A percentile compares a stretch with the other conserved stretches of the same genome.
Conservation (phyloP, 2,329 filamentous ascomycete species). For the Penicillium nordicum region DNA sequence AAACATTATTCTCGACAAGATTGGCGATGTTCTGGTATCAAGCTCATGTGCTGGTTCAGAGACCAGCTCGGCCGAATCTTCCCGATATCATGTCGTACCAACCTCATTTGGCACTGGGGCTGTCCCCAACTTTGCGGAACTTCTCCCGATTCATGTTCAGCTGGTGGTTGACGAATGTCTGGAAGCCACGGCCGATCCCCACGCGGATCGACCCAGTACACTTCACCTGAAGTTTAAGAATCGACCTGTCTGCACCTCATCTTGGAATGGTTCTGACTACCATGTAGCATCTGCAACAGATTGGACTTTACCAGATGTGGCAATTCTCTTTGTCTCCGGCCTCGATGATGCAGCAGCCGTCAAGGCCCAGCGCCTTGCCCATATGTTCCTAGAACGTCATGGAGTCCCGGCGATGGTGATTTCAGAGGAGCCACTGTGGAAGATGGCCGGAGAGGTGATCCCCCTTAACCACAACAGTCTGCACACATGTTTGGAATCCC, state of each 20-base stretch:
- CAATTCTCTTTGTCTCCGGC: slow-evolving; percentile 44
- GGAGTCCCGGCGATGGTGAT: slow-evolving; percentile 45
- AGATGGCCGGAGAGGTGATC: slow-evolving; percentile 31
- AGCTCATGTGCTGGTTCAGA: slow-evolving; percentile 34
- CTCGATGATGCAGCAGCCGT: slow-evolving; percentile 28
- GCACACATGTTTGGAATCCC: slow-evolving; percentile 45
- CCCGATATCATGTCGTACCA: slow-evolving; percentile 48
- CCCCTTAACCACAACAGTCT: slow-evolving; percentile 41
- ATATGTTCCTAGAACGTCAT: slow-evolving; percentile 44
- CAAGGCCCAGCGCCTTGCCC: slow-evolving; percentile 34
- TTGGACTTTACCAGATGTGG: slow-evolving; percentile 47
- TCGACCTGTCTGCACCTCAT: slow-evolving; percentile 36
- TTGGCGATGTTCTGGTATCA: slow-evolving; percentile 47
- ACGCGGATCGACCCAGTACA: slow-evolving; percentile 27
- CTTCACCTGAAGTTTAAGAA: slow-evolving; percentile 41
- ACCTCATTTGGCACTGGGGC: slow-evolving; percentile 46
- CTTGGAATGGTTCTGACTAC: slow-evolving; percentile 38
- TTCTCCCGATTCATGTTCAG: slow-evolving; percentile 47
- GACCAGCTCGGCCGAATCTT: slow-evolving; percentile 39
- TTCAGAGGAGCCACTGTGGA: slow-evolving; percentile 44
- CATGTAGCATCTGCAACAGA: slow-evolving; percentile 37
- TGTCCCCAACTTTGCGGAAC: slow-evolving; percentile 47
- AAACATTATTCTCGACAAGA: slow-evolving; percentile 45
- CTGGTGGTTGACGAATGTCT: slow-evolving; percentile 49
- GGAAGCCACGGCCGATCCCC: slow-evolving; percentile 29